Percentiles rank a stretch among this genome's conserved stretches.
phyloP scores from a whole-genome alignment of 148 eudicot species.

The Talinum fruticosum region DNA sequence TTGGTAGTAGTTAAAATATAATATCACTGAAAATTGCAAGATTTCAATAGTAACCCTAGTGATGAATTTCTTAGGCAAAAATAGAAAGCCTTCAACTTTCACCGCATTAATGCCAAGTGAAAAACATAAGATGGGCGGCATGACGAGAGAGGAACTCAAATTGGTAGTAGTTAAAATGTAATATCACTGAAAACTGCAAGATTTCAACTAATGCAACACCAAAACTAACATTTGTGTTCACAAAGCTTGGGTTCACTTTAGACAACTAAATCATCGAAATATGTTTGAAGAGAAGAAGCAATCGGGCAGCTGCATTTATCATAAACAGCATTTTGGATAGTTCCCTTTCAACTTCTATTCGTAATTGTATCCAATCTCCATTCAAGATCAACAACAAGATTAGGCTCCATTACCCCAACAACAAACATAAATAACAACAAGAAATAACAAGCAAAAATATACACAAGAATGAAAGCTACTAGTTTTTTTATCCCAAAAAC shows the following conservation, averaged over 20 bases:
- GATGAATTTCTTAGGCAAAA: neutral
- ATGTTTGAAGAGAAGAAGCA: neutral
- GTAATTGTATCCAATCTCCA: neutral
- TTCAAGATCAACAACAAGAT: neutral
- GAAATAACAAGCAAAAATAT: neutral
- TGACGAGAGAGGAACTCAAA: neutral
- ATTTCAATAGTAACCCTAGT: neutral
- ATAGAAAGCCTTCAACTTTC: neutral
- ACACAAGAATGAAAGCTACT: neutral
- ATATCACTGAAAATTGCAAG: neutral
- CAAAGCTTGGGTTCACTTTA: neutral
- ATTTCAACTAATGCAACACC: neutral
- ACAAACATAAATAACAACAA: neutral
- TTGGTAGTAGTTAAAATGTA: neutral
- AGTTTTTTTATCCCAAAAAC: too few species aligned
- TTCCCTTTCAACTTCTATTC: neutral
- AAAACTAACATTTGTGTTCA: neutral
- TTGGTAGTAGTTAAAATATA: neutral
- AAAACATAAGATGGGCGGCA: too few species aligned
- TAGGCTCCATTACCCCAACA: neutral
- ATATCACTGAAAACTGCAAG: neutral
- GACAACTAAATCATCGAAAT: neutral
- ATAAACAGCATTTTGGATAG: neutral
- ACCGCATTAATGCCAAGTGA: neutral
- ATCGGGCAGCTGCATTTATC: neutral